These are phyloP conservation scores for Przewalskia tangutica DNA, from an alignment of 257 asterid genomes.

Conservation along the genomic window DNA sequence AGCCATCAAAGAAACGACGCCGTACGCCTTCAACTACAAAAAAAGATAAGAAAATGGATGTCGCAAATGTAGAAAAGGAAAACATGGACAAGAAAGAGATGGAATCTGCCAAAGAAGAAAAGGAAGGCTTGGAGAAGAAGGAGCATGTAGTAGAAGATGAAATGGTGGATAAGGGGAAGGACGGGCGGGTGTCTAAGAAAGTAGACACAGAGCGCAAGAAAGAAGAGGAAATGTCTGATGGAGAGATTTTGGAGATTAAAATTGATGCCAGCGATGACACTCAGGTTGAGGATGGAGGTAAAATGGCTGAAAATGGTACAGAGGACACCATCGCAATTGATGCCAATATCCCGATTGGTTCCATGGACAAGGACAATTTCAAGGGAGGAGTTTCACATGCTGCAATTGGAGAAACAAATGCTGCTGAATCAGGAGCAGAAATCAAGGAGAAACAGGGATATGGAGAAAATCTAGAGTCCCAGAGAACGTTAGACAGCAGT, in stretches of 20 bases:
- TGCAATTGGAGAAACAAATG: background rate
- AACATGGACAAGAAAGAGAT: conserved; percentile 11
- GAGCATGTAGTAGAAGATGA: background rate
- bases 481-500: background rate
- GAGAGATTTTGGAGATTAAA: conserved; percentile 26
- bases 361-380: background rate
- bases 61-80: background rate
- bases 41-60: background rate
- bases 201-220: conserved; percentile 23
- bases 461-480: background rate
- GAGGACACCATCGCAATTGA: background rate
- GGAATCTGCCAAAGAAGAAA: background rate
- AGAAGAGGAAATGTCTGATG: conserved; percentile 11
- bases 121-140: background rate
- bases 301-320: background rate
- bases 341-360: background rate
- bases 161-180: conserved; percentile 22
- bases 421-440: background rate
- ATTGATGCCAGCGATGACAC: conserved; percentile 17
- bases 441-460: background rate
- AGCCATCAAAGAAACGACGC: conserved; percentile 47
- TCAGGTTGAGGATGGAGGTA: conserved; percentile 7
- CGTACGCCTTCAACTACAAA: conserved; percentile 22
- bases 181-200: conserved; percentile 21
- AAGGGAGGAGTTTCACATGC: background rate